A percentile compares a stretch with the other conserved stretches of the same genome.
Evolutionary conservation across 768 basidiomycete genomes (phyloP).

Genomic region (Pleurotus giganteus): DNA sequence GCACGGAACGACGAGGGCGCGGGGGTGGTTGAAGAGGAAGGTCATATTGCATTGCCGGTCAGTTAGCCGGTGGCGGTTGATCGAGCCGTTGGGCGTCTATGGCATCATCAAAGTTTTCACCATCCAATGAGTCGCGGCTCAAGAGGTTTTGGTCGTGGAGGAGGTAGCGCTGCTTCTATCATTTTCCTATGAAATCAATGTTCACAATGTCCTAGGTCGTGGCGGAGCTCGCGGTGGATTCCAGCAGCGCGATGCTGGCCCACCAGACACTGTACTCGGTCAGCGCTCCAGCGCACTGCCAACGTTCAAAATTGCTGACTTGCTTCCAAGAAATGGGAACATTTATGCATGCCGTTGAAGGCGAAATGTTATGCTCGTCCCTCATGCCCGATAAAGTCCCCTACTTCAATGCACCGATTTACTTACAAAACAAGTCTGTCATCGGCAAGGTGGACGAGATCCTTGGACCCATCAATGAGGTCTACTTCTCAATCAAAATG

Average conservation of each 20-base stretch:
- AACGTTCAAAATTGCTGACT: constrained; percentile 11
- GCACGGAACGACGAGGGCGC: constrained; percentile 25
- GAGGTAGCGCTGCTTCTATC: constrained; percentile 43
- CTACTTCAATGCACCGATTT: constrained; percentile 98
- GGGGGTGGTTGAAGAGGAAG: constrained; percentile 29
- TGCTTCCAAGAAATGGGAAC: constrained; percentile 77
- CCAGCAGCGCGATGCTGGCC: constrained; percentile 69
- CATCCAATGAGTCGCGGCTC: constrained; percentile 52
- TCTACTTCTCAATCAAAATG: constrained; percentile 98
- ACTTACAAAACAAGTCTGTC: constrained; percentile 91
- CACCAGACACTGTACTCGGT: constrained; percentile 81
- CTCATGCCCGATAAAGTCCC: constrained; percentile 88
- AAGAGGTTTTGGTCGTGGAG: constrained; percentile 56
- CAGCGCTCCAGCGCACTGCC: constrained; percentile 18
- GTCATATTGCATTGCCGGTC: constrained; percentile 25
- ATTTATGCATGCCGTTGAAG: constrained; percentile 94
- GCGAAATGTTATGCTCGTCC: constrained; percentile 95
- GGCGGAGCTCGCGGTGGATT: constrained; percentile 72
- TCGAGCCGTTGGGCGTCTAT: not conserved
- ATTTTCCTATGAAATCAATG: not conserved
- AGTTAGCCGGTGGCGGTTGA: not conserved
- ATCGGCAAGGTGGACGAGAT: constrained; percentile 99
- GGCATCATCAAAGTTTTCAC: not conserved
- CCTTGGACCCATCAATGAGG: constrained; percentile 98
- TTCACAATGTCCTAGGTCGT: constrained; percentile 42